These are phyloP conservation scores for Clonostachys rosea DNA, from an alignment of 2,329 filamentous ascomycete genomes.

Conservation along the genomic window DNA sequence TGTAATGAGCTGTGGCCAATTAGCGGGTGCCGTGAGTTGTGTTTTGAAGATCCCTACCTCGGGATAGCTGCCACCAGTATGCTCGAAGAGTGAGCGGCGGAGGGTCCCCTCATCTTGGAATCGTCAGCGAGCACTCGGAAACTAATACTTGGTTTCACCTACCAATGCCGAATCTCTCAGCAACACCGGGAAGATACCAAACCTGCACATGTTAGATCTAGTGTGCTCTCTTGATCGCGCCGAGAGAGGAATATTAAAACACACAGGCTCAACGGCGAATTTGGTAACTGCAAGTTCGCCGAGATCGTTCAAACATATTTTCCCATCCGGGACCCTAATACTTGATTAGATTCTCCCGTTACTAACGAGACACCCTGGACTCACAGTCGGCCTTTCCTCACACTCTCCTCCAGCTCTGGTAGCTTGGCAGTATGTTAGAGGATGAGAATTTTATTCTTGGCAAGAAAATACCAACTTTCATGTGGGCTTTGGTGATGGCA, in stretches of 20 bases:
- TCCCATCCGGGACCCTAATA: conserved; percentile 65
- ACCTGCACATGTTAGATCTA: conserved; percentile 29
- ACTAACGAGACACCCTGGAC: conserved; percentile 12
- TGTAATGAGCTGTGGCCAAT: conserved; percentile 67
- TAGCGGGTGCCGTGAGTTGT: background rate
- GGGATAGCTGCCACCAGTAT: conserved; percentile 93
- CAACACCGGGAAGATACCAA: conserved; percentile 83
- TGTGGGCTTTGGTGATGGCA: conserved; percentile 86
- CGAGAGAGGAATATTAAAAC: conserved; percentile 1
- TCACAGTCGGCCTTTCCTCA: conserved; percentile 70
- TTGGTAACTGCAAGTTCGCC: conserved; percentile 95
- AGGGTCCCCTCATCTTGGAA: conserved; percentile 73
- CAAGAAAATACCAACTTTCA: conserved; percentile 53
- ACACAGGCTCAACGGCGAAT: conserved; percentile 88
- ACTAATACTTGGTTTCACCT: conserved; percentile 12
- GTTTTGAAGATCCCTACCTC: conserved; percentile 48
- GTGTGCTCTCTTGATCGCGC: background rate
- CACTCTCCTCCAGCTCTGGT: conserved; percentile 89
- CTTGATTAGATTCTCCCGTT: background rate
- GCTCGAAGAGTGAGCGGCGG: conserved; percentile 84
- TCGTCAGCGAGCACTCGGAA: conserved; percentile 14
- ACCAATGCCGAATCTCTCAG: conserved; percentile 89
- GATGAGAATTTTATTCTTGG: background rate
- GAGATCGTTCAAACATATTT: conserved; percentile 78
- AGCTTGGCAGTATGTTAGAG: conserved; percentile 35